Conservation (phyloP, 2,329 filamentous ascomycete genomes). For the Meredithiella fracta region DNA sequence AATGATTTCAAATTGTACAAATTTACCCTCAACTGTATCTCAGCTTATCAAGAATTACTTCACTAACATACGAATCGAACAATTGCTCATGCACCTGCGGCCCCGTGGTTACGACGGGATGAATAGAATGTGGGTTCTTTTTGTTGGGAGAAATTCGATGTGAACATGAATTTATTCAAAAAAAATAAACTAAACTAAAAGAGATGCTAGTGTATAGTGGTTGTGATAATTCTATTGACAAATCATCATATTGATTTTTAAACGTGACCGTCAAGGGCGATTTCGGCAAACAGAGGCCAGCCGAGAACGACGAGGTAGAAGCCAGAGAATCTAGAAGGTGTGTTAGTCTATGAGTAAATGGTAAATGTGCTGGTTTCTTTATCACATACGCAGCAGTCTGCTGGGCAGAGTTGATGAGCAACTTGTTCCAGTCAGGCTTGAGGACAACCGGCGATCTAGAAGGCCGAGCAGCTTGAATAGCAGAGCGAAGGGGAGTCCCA, state of each 20-base stretch:
- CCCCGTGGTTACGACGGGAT: too few species aligned
- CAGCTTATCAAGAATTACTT: too few species aligned
- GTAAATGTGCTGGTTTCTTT: too few species aligned
- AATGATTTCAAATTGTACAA: too few species aligned
- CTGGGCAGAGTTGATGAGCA: constrained; percentile 14
- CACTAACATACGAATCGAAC: too few species aligned
- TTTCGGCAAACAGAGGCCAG: constrained; percentile 21
- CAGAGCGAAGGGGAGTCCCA: constrained; percentile 19
- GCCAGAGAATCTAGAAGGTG: constrained; percentile 21
- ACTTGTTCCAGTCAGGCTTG: constrained; percentile 21
- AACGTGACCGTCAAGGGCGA: constrained; percentile 21
- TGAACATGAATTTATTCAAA: too few species aligned
- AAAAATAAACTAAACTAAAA: too few species aligned
- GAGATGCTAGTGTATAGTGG: not conserved
- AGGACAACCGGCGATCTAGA: constrained; percentile 20
- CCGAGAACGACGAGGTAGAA: constrained; percentile 22
- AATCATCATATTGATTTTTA: not conserved
- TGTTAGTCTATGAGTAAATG: not conserved
- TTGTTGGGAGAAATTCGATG: too few species aligned
- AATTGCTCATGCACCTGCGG: too few species aligned
- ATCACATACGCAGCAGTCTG: not conserved
- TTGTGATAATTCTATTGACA: not conserved
- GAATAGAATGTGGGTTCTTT: too few species aligned
- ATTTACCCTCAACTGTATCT: too few species aligned
- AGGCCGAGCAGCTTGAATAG: constrained; percentile 18